Percentiles rank a stretch among this genome's conserved stretches.
phyloP scores from a whole-genome alignment of 1,284 basidiomycete species.

The Moesziomyces sp. region DNA sequence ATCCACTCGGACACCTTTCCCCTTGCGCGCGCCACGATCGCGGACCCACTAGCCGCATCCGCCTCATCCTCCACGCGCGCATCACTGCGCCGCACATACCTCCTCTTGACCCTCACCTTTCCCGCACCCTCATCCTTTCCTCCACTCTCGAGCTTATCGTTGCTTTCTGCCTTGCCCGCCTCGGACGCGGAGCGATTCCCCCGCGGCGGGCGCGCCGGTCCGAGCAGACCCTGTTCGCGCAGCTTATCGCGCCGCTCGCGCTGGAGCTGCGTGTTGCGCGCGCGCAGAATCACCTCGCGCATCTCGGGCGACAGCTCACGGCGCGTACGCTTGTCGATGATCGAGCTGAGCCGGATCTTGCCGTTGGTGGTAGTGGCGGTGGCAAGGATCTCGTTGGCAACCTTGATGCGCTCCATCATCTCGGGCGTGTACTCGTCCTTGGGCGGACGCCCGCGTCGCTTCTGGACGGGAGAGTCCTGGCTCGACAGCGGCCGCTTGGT shows the following conservation, averaged over 20 bases:
- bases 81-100: neutral
- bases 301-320: slow-evolving; percentile 15
- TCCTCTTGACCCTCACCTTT: neutral
- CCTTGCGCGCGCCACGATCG: slow-evolving; percentile 16
- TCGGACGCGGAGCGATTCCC: neutral
- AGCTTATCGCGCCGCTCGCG: slow-evolving; percentile 6
- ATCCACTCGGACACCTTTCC: slow-evolving; percentile 40
- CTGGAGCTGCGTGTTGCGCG: slow-evolving; percentile 23
- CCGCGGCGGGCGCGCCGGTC: too few relatives aligned
- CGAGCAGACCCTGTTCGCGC: neutral
- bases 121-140: neutral
- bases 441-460: slow-evolving; percentile 23
- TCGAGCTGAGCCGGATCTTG: slow-evolving; percentile 5
- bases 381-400: slow-evolving; percentile 19
- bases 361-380: neutral
- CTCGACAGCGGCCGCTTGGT: neutral
- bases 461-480: neutral
- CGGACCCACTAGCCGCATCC: slow-evolving; percentile 16
- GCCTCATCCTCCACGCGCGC: neutral
- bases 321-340: slow-evolving; percentile 13
- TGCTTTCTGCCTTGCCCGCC: neutral
- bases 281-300: slow-evolving; percentile 7
- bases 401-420: slow-evolving; percentile 18
- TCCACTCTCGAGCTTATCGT: neutral
- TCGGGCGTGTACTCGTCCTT: slow-evolving; percentile 17